Evolutionary conservation across 202 grass and related monocot genomes (phyloP), one percentile per base, ranked within the genome.

Genomic region (Digitaria exilis): DNA sequence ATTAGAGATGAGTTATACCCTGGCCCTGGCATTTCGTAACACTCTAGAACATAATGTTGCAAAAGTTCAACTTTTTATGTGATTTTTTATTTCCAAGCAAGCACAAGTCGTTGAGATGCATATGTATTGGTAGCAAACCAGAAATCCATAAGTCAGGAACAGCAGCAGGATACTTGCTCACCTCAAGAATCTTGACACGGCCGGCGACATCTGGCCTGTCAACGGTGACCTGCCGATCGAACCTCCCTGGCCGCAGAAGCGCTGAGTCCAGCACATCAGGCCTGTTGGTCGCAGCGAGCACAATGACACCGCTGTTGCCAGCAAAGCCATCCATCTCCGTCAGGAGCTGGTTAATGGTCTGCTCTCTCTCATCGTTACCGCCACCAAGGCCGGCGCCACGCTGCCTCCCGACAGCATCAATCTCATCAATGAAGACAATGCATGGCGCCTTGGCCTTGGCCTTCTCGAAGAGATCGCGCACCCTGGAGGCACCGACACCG

Each of bases 341-440:
- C 62, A 98, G 78, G 29, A 95, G 85, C 88, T 93, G 95, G 82
- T 98, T 98, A 66, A 95, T 98, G 25, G 95, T 98, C 87, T 98
- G 95, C 83, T 95, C 95, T 51, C 95, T 93, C 83, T 95, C 95
- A 57, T 98, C 95, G 11, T 98, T 98, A 0, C 90, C 95, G 4
- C 95, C 95, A 30, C 95, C 95, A 24, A 93, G 87, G 0, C 95
- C 92, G 0, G 95, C 95, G 17, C 95, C 92, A 64, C 95, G 88
- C 87, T 95, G 95, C 52, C 95, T 88, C 7, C 95, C 92, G 18
- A 95, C 95, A 0, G 92, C 95, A 39, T 98, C 95, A 30, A 98
- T 98, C 41, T 98, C 95, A 75, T 98, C 95, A 13, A 98, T 98
- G 82, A 98, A 98, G 28, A 93, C 92, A 73, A 98, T 98, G 92